Conservation (phyloP, 140 eudicot genomes). For the Stevia rebaudiana region DNA sequence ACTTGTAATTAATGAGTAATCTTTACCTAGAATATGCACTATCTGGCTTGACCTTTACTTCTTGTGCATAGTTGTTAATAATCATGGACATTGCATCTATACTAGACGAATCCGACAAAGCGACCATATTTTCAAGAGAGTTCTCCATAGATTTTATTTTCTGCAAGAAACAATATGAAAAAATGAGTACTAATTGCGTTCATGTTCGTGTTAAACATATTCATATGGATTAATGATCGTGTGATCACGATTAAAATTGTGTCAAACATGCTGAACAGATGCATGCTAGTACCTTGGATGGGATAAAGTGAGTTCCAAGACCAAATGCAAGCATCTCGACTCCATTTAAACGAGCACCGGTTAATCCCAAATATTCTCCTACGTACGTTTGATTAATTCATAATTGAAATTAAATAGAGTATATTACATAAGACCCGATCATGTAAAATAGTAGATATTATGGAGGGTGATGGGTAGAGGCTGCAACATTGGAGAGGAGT, state of each 20-base stretch:
- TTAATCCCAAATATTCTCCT: constrained; percentile 47
- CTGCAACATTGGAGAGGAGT: no score
- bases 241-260: background rate
- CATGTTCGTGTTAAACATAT: background rate
- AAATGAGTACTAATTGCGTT: background rate
- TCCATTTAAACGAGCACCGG: constrained; percentile 39
- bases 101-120: constrained; percentile 17
- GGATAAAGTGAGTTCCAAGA: constrained; percentile 46
- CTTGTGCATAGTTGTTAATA: constrained; percentile 24
- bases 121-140: constrained; percentile 18
- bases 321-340: constrained; percentile 45
- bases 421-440: background rate
- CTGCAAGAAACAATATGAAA: constrained; percentile 1
- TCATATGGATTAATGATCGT: background rate
- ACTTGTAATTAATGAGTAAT: no score
- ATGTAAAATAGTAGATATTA: background rate
- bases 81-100: constrained; percentile 15
- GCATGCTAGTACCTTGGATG: constrained; percentile 32
- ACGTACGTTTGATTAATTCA: background rate
- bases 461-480: no score
- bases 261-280: background rate
- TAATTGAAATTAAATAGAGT: background rate
- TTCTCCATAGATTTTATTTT: constrained; percentile 30
- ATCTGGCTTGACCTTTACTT: constrained; percentile 21
- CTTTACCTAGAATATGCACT: constrained; percentile 28